Base-by-base conservation (phyloP, 2,329 filamentous ascomycete species). In the Stagonosporopsis cucurbitacearum region DNA sequence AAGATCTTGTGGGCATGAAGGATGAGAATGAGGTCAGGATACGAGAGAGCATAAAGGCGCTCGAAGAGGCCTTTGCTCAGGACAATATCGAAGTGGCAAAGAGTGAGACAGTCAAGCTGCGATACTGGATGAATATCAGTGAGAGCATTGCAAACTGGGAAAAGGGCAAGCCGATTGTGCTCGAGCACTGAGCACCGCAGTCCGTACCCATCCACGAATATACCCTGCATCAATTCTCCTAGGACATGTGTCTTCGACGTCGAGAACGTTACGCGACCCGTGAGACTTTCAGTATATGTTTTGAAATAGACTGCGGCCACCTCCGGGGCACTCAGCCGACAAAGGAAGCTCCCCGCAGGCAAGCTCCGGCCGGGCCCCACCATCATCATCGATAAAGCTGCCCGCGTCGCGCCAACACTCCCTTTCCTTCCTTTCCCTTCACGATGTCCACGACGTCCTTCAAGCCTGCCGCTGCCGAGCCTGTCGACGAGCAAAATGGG, bases 101-200 rank as follows among this genome's bases (percentile, higher is more conserved):
- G 77, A 76, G 72, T 58, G 91, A 96, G 82, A 87, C 88, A 41
- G 86, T 96, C 1, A 82, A 84, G 74, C 77, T 97, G 78, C 82
- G 92, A 74, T 98, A 97, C 79, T 97, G 94, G 94, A 84, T 89
- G 52, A 96, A 93, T 76, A 88, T 98, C 58, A 84, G 86, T 59
- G 89, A 96, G 75, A 90, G 87, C 42, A 79, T 97, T 69, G 81
- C 89, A 71, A 85, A 88, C 60, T 97, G 94, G 93, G 92, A 96
- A 81, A 86, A 82, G 67, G 93, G 92, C 5, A 88, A 86, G 78
- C 74, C 82, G 60, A 81, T 86, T 54, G 77, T 82, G 41, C 64
- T 87, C 64, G 75, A 82, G 58, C 84, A 86, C 77, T 87, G 53
- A 25, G 19, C 26, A 26, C 35, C n/a, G 23, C 23, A 43, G 6